Conservation (phyloP, 257 asterid genomes). For the Cinchona pubescens region DNA sequence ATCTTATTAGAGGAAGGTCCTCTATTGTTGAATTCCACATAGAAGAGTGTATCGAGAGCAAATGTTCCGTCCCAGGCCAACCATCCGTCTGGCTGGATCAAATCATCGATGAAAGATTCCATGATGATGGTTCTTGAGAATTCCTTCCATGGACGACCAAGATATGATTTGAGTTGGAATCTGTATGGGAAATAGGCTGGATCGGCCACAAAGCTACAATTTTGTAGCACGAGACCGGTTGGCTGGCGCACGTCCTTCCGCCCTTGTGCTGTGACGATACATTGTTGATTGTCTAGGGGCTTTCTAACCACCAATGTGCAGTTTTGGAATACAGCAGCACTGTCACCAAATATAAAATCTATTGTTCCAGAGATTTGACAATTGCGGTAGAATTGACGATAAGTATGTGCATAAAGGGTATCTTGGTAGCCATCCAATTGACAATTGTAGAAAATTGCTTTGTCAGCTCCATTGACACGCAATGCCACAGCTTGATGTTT, state of each 20-base stretch:
- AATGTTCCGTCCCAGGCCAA: constrained; percentile 53
- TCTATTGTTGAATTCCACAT: constrained; percentile 69
- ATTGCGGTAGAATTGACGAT: constrained; percentile 73
- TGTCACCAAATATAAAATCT: constrained; percentile 78
- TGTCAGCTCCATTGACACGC: constrained; percentile 70
- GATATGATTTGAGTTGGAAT: constrained; percentile 43
- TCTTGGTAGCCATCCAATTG: constrained; percentile 83
- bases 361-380: constrained; percentile 79
- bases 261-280: constrained; percentile 83
- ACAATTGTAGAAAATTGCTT: constrained; percentile 58
- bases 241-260: constrained; percentile 69
- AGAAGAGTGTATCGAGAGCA: constrained; percentile 52
- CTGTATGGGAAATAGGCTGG: constrained; percentile 34
- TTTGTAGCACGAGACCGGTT: constrained; percentile 62
- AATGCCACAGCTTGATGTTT: constrained; percentile 85
- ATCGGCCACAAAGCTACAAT: constrained; percentile 61
- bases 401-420: constrained; percentile 67
- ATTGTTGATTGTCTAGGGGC: constrained; percentile 61
- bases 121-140: constrained; percentile 66
- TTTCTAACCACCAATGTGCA: constrained; percentile 68
- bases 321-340: constrained; percentile 72
- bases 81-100: constrained; percentile 76
- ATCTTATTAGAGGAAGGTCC: constrained; percentile 65
- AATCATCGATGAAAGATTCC: constrained; percentile 64
- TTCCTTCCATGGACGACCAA: constrained; percentile 82